Percentiles rank a stretch among this genome's conserved stretches.
Evolutionary conservation across 2,329 filamentous ascomycete species (phyloP).

Genomic region (Trichoderma lentiforme): DNA sequence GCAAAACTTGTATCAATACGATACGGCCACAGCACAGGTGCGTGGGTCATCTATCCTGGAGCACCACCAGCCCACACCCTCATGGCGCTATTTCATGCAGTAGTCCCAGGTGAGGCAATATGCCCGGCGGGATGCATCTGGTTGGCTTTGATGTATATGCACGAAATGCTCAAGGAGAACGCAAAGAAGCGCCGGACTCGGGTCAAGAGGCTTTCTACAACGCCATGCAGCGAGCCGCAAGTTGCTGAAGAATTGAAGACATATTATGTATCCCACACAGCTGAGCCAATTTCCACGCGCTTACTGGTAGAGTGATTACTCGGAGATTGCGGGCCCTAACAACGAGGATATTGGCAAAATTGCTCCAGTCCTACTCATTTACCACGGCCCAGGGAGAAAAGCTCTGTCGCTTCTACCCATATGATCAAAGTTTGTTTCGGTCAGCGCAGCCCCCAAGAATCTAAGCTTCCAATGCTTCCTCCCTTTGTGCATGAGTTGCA

Average conservation of each 20-base stretch:
- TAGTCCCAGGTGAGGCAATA: constrained; percentile 20
- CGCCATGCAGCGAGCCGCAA: not conserved
- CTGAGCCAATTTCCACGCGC: not conserved
- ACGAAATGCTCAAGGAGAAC: constrained; percentile 11
- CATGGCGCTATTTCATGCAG: constrained; percentile 22
- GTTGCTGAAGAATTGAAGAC: not conserved
- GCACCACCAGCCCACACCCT: constrained; percentile 8
- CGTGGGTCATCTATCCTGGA: constrained; percentile 11
- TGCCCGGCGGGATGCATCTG: constrained; percentile 5
- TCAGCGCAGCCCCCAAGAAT: not conserved
- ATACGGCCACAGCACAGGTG: not conserved
- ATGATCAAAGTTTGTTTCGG: not conserved
- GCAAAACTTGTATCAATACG: not conserved
- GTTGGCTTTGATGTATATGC: not conserved
- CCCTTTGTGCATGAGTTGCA: not conserved
- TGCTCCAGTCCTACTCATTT: constrained; percentile 4
- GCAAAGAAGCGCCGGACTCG: constrained; percentile 4
- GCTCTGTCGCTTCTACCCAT: constrained; percentile 1
- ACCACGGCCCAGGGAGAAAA: not conserved
- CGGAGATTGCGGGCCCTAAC: constrained; percentile 9
- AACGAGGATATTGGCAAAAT: constrained; percentile 9
- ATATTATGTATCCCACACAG: not conserved
- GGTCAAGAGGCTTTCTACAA: not conserved
- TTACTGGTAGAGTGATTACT: not conserved
- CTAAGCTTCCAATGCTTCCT: not conserved